Evolutionary conservation across 345 rosid genomes (phyloP).

Genomic region (Linum trigynum): DNA sequence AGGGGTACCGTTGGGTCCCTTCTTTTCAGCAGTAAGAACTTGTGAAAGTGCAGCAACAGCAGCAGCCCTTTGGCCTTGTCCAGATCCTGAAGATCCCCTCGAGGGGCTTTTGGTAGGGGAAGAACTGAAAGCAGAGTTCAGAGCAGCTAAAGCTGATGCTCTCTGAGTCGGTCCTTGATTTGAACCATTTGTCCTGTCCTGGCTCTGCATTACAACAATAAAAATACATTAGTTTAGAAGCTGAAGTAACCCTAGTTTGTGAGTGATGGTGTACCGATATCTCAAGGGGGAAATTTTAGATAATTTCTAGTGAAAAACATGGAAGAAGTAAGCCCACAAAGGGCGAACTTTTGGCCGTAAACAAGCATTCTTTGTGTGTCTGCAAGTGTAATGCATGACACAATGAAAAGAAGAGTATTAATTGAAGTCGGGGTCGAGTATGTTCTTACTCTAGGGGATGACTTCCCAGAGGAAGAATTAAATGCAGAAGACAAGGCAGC

Average conservation of each 20-base stretch:
- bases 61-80: constrained; percentile 84
- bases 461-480: constrained; percentile 50
- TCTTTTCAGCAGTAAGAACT: constrained; percentile 81
- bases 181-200: constrained; percentile 54
- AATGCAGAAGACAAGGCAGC: constrained; percentile 91
- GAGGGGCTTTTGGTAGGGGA: constrained; percentile 36
- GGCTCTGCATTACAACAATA: constrained; percentile 25
- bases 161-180: constrained; percentile 63
- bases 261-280: not conserved
- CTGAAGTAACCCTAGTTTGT: not conserved
- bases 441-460: constrained; percentile 39
- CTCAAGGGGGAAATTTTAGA: not conserved
- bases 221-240: constrained; percentile 3
- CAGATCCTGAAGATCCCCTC: constrained; percentile 27
- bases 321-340: not conserved
- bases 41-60: constrained; percentile 93
- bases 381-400: not conserved
- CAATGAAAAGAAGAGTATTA: not conserved
- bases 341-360: not conserved
- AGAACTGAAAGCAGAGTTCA: constrained; percentile 63
- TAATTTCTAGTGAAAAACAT: not conserved
- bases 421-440: constrained; percentile 2
- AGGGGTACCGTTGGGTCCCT: constrained; percentile 59
- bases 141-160: constrained; percentile 80
- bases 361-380: too few relatives aligned